A percentile compares a stretch with the other conserved stretches of the same genome.
Conservation (phyloP, 805 yeast genomes). For the Candida xiaguanensis region DNA sequence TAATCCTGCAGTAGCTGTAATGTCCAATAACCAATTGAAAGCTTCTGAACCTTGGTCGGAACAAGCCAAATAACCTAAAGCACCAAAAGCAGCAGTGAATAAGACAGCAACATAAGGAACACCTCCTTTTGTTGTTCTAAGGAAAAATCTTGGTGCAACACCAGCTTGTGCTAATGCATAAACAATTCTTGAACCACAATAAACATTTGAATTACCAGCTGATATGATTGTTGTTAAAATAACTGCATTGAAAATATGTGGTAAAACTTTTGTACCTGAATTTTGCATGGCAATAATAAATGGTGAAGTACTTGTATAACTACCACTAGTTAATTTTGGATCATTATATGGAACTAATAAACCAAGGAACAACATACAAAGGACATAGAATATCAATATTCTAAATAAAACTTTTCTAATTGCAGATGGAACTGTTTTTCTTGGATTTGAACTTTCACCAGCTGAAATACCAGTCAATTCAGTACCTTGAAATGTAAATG, state of each 20-base stretch:
- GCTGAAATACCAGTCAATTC: slow-evolving; percentile 74
- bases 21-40: slow-evolving; percentile 70
- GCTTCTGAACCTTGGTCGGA: slow-evolving; percentile 53
- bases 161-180: slow-evolving; percentile 61
- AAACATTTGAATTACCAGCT: slow-evolving; percentile 76
- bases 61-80: slow-evolving; percentile 57
- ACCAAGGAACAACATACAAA: slow-evolving; percentile 66
- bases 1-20: slow-evolving; percentile 74
- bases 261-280: slow-evolving; percentile 63
- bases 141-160: slow-evolving; percentile 53
- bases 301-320: slow-evolving; percentile 56
- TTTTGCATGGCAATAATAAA: slow-evolving; percentile 68
- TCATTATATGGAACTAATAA: slow-evolving; percentile 68
- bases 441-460: slow-evolving; percentile 69
- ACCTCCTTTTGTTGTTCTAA: slow-evolving; percentile 49
- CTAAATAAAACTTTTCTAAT: slow-evolving; percentile 66
- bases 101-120: slow-evolving; percentile 60
- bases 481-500: slow-evolving; percentile 80
- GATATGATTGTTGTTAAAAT: slow-evolving; percentile 64
- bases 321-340: slow-evolving; percentile 41
- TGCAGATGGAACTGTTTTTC: slow-evolving; percentile 68
- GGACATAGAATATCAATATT: slow-evolving; percentile 62
- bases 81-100: slow-evolving; percentile 58
- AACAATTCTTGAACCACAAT: slow-evolving; percentile 66
- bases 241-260: slow-evolving; percentile 70